Conservation (phyloP, 2,329 filamentous ascomycete genomes). For the Tolypocladium album region DNA sequence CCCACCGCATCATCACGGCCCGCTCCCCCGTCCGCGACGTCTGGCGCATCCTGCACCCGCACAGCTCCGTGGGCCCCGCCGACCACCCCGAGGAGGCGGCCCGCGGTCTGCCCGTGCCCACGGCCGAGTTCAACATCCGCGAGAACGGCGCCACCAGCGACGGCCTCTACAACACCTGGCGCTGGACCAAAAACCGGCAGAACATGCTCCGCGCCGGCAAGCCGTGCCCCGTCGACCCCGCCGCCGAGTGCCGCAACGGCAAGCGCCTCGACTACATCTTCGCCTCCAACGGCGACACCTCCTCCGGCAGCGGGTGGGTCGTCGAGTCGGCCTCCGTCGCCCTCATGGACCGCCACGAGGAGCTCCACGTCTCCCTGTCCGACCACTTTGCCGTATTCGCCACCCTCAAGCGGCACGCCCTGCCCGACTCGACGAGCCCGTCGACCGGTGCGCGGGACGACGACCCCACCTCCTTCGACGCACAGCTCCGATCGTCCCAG, state of each 20-base stretch:
- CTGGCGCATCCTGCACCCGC: constrained; percentile 76
- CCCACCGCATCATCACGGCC: constrained; percentile 71
- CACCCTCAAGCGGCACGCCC: constrained; percentile 47
- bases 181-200: constrained; percentile 66
- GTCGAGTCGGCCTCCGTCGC: constrained; percentile 63
- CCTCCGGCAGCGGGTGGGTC: constrained; percentile 44
- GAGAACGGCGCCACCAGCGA: constrained; percentile 86
- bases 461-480: constrained; percentile 15
- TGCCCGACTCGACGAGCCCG: constrained; percentile 9
- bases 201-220: constrained; percentile 54
- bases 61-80: constrained; percentile 69
- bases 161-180: constrained; percentile 81
- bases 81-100: constrained; percentile 56
- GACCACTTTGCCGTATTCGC: constrained; percentile 91
- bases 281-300: constrained; percentile 43
- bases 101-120: constrained; percentile 57
- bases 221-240: constrained; percentile 46
- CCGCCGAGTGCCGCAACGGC: constrained; percentile 60
- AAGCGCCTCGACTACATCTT: constrained; percentile 95
- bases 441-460: constrained; percentile 6
- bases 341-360: constrained; percentile 73
- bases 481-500: constrained; percentile 17
- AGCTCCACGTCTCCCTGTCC: constrained; percentile 74
- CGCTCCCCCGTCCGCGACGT: constrained; percentile 70
- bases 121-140: constrained; percentile 64